Base-by-base conservation (phyloP, 306 rosid species). In the Lagenaria siceraria region DNA sequence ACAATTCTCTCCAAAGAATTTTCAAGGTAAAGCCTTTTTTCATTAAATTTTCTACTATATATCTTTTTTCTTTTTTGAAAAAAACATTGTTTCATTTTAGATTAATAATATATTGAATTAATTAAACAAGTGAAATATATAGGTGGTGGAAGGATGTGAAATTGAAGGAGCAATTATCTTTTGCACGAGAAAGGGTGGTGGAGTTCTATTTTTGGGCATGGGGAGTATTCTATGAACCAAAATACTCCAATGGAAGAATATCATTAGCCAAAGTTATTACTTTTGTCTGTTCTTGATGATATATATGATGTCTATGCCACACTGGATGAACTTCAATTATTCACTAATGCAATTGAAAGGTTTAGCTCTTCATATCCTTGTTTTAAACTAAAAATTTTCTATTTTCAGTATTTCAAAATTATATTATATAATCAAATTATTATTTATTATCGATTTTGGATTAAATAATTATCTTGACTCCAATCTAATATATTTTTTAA, bases 1-100 rank as follows among this genome's bases (percentile, higher is more conserved):
- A 78, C 76, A 84, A 81, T n/a, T 7, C 51, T 27, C 35, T 84
- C n/a, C 85, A 81, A 25, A n/a, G 22, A 3, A 6, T 6, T 48
- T 14, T 25, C 64, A 40, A 55, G 69, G 85, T 84, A 54, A 75
- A 80, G 33, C 33, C 36, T 35, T 9, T 36, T 65, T 2, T 29
- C 33, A 29, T 29, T 29, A 29, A 29, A 29, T 2, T 29, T 29
- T 4, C 3, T 29, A 29, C 3, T 29, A 2, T 2, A 2, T 29
- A 29, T 29, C 33, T 29, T 29, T 31, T 29, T 2, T 29, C 3
- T 29, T 29, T 29, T 0, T 29, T 29, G 2, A 1, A 29, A 29
- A 29, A 29, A 4, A 29, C 33, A n/a, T 29, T 29, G 3, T 29
- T 29, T 29, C 33, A 29, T 29, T 29, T 29, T 29, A 29, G 33